Evolutionary conservation across 805 yeast genomes (phyloP).

Genomic region (Kregervanrija pseudodelftensis): DNA sequence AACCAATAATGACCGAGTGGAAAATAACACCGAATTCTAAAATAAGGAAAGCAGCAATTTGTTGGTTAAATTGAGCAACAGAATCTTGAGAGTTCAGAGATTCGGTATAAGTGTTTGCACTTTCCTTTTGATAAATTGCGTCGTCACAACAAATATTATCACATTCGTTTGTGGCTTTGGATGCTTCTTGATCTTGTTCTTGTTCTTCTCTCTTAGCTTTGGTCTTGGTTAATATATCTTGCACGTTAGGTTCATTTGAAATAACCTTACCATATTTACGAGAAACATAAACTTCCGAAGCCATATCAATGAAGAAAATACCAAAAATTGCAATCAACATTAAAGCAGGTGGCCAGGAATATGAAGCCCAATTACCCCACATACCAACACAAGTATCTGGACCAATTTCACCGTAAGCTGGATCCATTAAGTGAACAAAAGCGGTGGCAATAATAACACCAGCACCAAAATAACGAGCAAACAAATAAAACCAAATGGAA

Average conservation of each 20-base stretch:
- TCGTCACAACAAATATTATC: constrained; percentile 4
- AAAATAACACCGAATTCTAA: constrained; percentile 70
- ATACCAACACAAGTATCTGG: constrained; percentile 47
- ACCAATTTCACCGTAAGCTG: constrained; percentile 53
- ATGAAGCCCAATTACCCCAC: constrained; percentile 43
- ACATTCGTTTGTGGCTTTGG: constrained; percentile 13
- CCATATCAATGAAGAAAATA: constrained; percentile 39
- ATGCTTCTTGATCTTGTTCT: constrained; percentile 17
- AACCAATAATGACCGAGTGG: constrained; percentile 75
- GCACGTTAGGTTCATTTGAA: constrained; percentile 9
- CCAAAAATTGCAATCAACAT: constrained; percentile 37
- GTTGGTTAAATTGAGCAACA: constrained; percentile 7
- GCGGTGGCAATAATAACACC: constrained; percentile 81
- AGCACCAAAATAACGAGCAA: constrained; percentile 66
- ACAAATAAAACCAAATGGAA: constrained; percentile 51
- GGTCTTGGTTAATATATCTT: constrained; percentile 32
- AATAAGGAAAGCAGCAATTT: constrained; percentile 13
- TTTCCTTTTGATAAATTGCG: neutral
- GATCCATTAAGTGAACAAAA: constrained; percentile 61
- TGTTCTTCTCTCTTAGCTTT: constrained; percentile 39
- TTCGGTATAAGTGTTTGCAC: constrained; percentile 9
- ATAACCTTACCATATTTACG: constrained; percentile 17
- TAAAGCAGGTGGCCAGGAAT: constrained; percentile 46
- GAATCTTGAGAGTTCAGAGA: constrained; percentile 6
- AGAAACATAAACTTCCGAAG: constrained; percentile 36